These are phyloP conservation scores for Boletus insuetus DNA, from an alignment of 768 basidiomycete species.

Conservation along the genomic window DNA sequence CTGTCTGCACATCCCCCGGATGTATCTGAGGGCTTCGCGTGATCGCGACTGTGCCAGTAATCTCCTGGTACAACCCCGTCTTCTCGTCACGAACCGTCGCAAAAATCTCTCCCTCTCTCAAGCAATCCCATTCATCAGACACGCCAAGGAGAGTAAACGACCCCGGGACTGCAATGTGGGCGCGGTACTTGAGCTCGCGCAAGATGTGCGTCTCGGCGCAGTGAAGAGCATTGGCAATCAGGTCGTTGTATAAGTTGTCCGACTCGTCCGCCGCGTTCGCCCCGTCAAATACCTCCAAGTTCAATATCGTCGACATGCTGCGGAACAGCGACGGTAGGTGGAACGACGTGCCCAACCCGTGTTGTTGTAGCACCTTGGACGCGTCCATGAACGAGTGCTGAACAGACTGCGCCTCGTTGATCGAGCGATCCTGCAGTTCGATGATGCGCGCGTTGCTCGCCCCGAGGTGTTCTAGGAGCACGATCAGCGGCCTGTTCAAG, in stretches of 20 bases:
- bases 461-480: constrained; percentile 46
- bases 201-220: constrained; percentile 45
- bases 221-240: constrained; percentile 37
- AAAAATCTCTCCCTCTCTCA: constrained; percentile 47
- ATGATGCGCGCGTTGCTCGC: constrained; percentile 34
- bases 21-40: constrained; percentile 55
- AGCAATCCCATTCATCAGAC: constrained; percentile 47
- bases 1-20: constrained; percentile 45
- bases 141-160: constrained; percentile 53
- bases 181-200: constrained; percentile 50
- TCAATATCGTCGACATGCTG: constrained; percentile 34
- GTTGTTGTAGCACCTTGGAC: constrained; percentile 38
- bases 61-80: constrained; percentile 20
- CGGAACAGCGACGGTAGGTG: constrained; percentile 42
- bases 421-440: constrained; percentile 36
- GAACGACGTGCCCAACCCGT: constrained; percentile 47
- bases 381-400: constrained; percentile 34
- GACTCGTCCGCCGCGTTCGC: neutral
- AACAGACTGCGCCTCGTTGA: constrained; percentile 36
- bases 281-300: constrained; percentile 22
- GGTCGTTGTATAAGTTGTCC: constrained; percentile 28
- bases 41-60: constrained; percentile 42
- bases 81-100: constrained; percentile 39
- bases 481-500: constrained; percentile 48
- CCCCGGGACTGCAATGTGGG: constrained; percentile 47